Evolutionary conservation across 1,284 basidiomycete species (phyloP).

Genomic region (Puccinia triticina): DNA sequence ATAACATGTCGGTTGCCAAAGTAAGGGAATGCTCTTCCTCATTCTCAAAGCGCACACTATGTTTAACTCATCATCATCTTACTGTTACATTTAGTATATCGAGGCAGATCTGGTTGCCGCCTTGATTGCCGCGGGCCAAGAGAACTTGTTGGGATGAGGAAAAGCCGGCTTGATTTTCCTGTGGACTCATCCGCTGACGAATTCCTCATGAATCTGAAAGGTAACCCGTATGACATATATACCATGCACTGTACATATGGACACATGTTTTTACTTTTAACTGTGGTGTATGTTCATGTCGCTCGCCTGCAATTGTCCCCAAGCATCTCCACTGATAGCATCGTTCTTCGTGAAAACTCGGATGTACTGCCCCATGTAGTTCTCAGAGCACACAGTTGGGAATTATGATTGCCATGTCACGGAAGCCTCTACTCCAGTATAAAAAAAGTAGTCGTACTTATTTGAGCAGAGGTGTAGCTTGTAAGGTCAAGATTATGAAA

Average conservation of each 20-base stretch:
- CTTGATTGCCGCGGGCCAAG: constrained; percentile 47
- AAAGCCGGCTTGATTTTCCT: neutral
- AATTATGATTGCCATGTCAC: too few species aligned
- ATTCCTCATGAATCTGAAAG: neutral
- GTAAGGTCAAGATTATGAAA: too few species aligned
- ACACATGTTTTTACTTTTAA: constrained; percentile 4
- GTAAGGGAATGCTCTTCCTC: constrained; percentile 12
- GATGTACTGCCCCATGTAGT: too few species aligned
- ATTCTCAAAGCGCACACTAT: neutral
- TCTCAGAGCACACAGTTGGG: too few species aligned
- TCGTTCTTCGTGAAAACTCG: too few species aligned
- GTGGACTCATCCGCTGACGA: neutral
- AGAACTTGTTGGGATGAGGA: constrained; percentile 44
- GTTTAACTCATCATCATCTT: neutral
- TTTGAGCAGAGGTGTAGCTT: too few species aligned
- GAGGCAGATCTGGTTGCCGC: constrained; percentile 49
- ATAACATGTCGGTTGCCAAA: constrained; percentile 52
- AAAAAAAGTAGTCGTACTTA: too few species aligned
- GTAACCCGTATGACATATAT: constrained; percentile 3
- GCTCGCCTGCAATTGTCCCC: neutral
- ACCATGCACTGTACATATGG: constrained; percentile 16
- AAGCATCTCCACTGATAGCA: neutral
- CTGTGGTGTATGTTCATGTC: constrained; percentile 12
- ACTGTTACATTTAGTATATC: constrained; percentile 32
- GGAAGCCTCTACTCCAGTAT: too few species aligned